Base-by-base conservation (phyloP, 306 rosid species). In the Albizia julibrissin region DNA sequence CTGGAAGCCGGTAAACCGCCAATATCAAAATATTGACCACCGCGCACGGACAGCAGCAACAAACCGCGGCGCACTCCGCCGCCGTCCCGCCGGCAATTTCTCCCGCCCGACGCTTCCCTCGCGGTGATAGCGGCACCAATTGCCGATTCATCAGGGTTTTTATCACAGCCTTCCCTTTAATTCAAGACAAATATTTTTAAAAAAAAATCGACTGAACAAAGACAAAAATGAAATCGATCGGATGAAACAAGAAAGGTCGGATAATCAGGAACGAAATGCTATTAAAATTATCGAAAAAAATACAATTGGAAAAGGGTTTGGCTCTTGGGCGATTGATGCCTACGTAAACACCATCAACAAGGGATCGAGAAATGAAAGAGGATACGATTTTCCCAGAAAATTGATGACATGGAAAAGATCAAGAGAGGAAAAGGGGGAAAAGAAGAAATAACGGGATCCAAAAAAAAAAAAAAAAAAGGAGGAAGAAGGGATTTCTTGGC, bases 51-150 rank as follows among this genome's bases (percentile, higher is more conserved):
- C 84, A 90, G 79, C 99, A 95, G 61, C 99, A 95, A 37, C 90
- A 90, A 10, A 95, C 86, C 3, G 94, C 97, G 16, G 98, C 83
- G 76, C 99, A 93, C 43, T 87, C 95, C 1, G 97, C 98, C n/a
- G 98, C 88, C 5, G 89, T 50, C 0, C 87, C 85, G 1, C 98
- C 98, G 0, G 92, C 97, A 1, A 86, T 46, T 78, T 93, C 98
- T 0, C 94, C 89, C 3, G 82, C 81, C 8, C 88, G 82, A 0
- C 84, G 84, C 21, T 54, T 90, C 56, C 73, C 78, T 4, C 75
- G 74, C 74, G 72, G 47, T 27, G 89, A 71, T 26, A 12, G 82
- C 56, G 67, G 69, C 49, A 69, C 5, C 13, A 71, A 44, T 24
- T 77, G 78, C 26, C 61, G 79, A 16, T 79, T 62, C 97, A 89